These are phyloP conservation scores for Metarhizium brunneum DNA, from an alignment of 2,329 filamentous ascomycete species.

Conservation along the genomic window DNA sequence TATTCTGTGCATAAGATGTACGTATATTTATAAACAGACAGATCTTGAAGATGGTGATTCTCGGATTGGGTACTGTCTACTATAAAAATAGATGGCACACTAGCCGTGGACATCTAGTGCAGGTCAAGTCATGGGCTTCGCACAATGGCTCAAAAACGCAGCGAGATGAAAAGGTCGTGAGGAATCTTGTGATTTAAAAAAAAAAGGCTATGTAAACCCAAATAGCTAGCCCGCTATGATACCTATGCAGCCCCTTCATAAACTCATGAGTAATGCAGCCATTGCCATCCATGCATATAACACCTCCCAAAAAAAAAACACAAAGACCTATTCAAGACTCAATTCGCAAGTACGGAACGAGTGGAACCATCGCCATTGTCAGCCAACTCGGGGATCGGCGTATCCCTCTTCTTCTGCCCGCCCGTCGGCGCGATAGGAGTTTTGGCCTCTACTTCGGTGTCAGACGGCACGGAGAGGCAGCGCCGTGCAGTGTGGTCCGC, in stretches of 20 bases:
- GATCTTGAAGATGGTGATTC: background rate
- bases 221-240: background rate
- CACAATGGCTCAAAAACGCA: background rate
- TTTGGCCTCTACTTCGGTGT: conserved; percentile 26
- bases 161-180: background rate
- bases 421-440: conserved; percentile 27
- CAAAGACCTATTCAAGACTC: background rate
- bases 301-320: background rate
- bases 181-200: background rate
- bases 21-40: too few relatives aligned
- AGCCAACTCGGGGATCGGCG: conserved; percentile 15
- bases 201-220: background rate
- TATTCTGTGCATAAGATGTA: background rate
- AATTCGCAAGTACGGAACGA: background rate
- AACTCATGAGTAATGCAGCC: background rate
- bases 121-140: too few relatives aligned
- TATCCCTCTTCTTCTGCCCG: conserved; percentile 10
- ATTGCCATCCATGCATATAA: background rate
- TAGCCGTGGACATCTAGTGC: too few relatives aligned
- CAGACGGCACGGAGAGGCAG: conserved; percentile 5
- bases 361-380: conserved; percentile 3
- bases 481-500: conserved; percentile 22
- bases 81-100: too few relatives aligned
- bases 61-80: too few relatives aligned
- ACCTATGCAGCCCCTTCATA: background rate